Evolutionary conservation across 1,284 basidiomycete genomes (phyloP), one percentile per base, ranked within the genome.

Genomic region (Gymnopus androsaceus): DNA sequence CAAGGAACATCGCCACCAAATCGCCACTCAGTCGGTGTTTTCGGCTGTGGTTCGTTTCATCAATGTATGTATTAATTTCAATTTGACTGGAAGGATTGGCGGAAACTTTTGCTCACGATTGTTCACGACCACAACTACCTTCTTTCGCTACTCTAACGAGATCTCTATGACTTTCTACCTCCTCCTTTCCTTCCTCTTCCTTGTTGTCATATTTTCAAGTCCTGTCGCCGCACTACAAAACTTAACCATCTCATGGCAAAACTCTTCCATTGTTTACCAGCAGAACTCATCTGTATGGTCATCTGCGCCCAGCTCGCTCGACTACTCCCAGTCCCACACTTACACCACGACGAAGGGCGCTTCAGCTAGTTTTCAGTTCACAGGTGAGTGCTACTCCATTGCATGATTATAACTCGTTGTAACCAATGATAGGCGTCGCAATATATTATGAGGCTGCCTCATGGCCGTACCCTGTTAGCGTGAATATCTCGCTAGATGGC

Each of bases 391-490:
- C 30, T 8, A 25, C 23, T 34, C 15, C n/a, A 17, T 4, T 27
- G 12, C 21, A 37, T 37, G 15, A 27, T n/a, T 19, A 33, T 25
- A 9, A 6, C 25, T 23, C n/a, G n/a, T n/a, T n/a, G n/a, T n/a
- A n/a, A n/a, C n/a, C 21, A n/a, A 3, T 23, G 25, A 17, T 27
- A 56, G 55, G 55, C 19, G 34, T 56, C 14, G 55, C 41, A 38
- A 44, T 52, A 25, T 56, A 46, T 25, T 56, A 51, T 40, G 27
- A 36, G 25, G 40, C 55, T 30, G 48, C 55, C 17, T 31, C 34
- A 21, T 56, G 55, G 55, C 55, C 55, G 9, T 56, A 56, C 42
- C 21, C 28, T 45, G 55, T 56, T 21, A 36, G 33, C 33, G 42
- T 41, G 14, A 34, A 37, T 7, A 33, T 56, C 23, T 25, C 38